Conservation (phyloP, 176 grass and related monocot species). For the Aechmea fasciata region DNA sequence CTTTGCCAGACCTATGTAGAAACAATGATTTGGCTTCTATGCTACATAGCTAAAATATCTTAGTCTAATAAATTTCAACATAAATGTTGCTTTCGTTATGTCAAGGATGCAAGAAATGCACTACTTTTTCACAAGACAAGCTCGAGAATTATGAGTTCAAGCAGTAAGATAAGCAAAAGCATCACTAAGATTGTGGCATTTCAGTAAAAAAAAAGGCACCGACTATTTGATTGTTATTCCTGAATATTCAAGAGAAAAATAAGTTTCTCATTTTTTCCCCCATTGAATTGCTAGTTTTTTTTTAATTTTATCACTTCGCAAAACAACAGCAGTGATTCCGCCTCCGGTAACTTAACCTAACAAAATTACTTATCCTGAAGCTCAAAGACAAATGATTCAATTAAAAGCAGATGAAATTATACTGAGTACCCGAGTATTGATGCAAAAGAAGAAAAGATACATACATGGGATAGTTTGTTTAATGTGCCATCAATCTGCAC, state of each 20-base stretch:
- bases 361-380: no score
- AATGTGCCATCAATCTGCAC: slow-evolving; percentile 89
- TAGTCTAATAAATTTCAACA: no score
- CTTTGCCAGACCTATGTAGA: no score
- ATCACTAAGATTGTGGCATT: background rate
- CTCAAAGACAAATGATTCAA: no score
- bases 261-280: no score
- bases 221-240: no score
- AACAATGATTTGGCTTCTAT: no score
- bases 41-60: no score
- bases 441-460: slow-evolving; percentile 8
- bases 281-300: background rate
- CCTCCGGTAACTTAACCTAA: background rate
- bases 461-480: slow-evolving; percentile 85
- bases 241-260: no score
- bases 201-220: background rate
- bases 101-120: no score
- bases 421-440: background rate
- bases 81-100: no score
- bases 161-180: background rate
- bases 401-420: no score
- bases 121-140: background rate
- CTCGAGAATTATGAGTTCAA: background rate
- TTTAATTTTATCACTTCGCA: background rate
- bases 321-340: background rate